Base-by-base conservation (phyloP, 495 filamentous ascomycete genomes). In the Annulohypoxylon maeteangense region DNA sequence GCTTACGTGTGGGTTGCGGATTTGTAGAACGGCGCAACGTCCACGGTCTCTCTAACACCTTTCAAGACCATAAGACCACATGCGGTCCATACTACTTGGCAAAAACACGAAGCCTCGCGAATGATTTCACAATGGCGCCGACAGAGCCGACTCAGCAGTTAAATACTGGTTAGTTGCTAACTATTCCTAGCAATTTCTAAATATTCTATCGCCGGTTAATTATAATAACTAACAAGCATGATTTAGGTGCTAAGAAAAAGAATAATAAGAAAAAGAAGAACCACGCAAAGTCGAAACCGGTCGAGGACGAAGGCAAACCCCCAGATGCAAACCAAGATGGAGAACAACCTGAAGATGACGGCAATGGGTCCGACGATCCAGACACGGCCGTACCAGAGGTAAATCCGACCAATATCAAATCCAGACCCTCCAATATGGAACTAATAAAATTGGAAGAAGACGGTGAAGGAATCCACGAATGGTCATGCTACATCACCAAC, bases 181-280 rank as follows among this genome's bases (percentile, higher is more conserved):
- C 27, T 7, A 57, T 58, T n/a, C n/a, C n/a, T n/a, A n/a, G n/a
- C n/a, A n/a, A n/a, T 62, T 14, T 58, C 34, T 29, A 40, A 40
- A 20, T 27, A n/a, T 36, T 14, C 27, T 65, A 44, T 40, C 11
- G 16, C 29, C 11, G 10, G 45, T 40, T 61, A 48, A 57, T 62
- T 36, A 23, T 44, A 14, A 45, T 61, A 55, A 68, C 69, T 75
- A 31, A 77, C 53, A 38, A 40, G 20, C 48, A 68, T 74, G 38
- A 36, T 72, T 54, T 68, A 87, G 87, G 81, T 76, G 65, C 81
- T 57, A 89, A 87, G 74, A 88, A 89, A 70, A 92, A 90, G 84
- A 91, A 87, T 77, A 88, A 85, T 78, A 91, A 88, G 78, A 92
- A 90, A 83, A 92, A 90, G 79, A 90, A 87, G 79, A 85, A 78